Conservation (phyloP, 768 basidiomycete genomes). For the Pluteus cervinus region DNA sequence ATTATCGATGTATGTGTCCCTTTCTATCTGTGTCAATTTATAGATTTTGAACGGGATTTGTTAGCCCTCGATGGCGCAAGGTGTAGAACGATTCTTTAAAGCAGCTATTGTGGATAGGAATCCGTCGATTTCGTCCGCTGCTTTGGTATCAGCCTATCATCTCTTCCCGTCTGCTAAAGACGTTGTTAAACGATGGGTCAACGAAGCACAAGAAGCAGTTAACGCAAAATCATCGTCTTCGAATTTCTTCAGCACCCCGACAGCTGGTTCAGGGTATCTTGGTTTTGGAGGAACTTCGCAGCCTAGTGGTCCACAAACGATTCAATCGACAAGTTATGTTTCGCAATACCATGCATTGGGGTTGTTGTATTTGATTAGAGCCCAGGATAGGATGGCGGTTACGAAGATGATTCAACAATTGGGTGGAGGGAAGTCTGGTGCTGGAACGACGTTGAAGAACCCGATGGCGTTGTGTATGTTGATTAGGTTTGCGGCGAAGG, state of each 20-base stretch:
- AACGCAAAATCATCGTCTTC: slow-evolving; percentile 76
- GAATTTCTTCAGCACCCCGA: slow-evolving; percentile 54
- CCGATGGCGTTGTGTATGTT: slow-evolving; percentile 98
- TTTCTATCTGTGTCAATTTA: not conserved
- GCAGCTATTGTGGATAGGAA: slow-evolving; percentile 97
- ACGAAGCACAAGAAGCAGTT: slow-evolving; percentile 95
- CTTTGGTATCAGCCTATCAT: slow-evolving; percentile 96
- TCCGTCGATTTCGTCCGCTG: slow-evolving; percentile 91
- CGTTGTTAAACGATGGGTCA: slow-evolving; percentile 98
- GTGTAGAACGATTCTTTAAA: slow-evolving; percentile 98
- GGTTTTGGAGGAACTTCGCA: slow-evolving; percentile 62
- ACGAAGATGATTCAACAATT: slow-evolving; percentile 99
- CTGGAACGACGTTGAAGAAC: slow-evolving; percentile 83
- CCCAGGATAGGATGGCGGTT: slow-evolving; percentile 98
- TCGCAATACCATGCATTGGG: slow-evolving; percentile 97
- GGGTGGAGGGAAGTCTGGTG: slow-evolving; percentile 80
- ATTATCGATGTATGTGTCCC: slow-evolving; percentile 86
- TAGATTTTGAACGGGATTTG: slow-evolving; percentile 2
- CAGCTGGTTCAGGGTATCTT: slow-evolving; percentile 58
- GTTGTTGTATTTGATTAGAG: slow-evolving; percentile 87
- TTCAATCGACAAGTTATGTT: slow-evolving; percentile 87
- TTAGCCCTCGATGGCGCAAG: slow-evolving; percentile 98
- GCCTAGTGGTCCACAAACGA: slow-evolving; percentile 60
- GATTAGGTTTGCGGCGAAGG: slow-evolving; percentile 96
- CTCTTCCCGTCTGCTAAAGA: slow-evolving; percentile 91